A percentile compares a stretch with the other conserved stretches of the same genome.
Conservation (phyloP, 2,329 filamentous ascomycete species). For the Thelonectria olida region DNA sequence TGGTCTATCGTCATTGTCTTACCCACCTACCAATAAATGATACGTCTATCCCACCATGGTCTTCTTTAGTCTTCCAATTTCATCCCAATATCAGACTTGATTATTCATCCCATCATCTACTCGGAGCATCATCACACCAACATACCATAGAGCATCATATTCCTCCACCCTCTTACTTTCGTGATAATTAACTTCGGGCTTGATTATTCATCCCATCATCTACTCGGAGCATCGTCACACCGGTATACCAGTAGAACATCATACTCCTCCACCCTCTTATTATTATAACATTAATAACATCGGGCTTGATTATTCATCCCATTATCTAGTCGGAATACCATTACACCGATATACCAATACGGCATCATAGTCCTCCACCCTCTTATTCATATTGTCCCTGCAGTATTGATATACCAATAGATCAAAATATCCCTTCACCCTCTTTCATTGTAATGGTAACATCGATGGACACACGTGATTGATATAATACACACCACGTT, state of each 20-base stretch:
- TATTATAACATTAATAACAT: too few relatives aligned
- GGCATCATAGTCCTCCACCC: slow-evolving; percentile 2
- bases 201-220: too few relatives aligned
- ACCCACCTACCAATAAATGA: not conserved
- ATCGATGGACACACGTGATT: not conserved
- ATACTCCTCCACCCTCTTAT: too few relatives aligned
- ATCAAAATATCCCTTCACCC: slow-evolving; percentile 13
- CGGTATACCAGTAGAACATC: too few relatives aligned
- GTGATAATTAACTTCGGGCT: too few relatives aligned
- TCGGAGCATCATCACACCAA: too few relatives aligned
- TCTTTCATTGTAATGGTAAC: slow-evolving; percentile 12
- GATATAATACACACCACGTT: not conserved
- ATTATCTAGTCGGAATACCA: not conserved
- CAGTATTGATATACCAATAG: slow-evolving; percentile 14
- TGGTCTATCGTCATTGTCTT: not conserved
- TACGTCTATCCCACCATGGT: not conserved
- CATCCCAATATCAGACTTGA: not conserved
- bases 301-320: not conserved
- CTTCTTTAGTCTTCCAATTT: slow-evolving; percentile 1
- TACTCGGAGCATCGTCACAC: too few relatives aligned
- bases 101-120: too few relatives aligned
- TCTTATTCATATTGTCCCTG: slow-evolving; percentile 1
- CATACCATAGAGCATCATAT: too few relatives aligned
- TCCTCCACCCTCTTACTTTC: too few relatives aligned
- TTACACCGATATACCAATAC: not conserved